Evolutionary conservation across 2,329 filamentous ascomycete genomes (phyloP).

Genomic region (Nigrograna mackinnonii): DNA sequence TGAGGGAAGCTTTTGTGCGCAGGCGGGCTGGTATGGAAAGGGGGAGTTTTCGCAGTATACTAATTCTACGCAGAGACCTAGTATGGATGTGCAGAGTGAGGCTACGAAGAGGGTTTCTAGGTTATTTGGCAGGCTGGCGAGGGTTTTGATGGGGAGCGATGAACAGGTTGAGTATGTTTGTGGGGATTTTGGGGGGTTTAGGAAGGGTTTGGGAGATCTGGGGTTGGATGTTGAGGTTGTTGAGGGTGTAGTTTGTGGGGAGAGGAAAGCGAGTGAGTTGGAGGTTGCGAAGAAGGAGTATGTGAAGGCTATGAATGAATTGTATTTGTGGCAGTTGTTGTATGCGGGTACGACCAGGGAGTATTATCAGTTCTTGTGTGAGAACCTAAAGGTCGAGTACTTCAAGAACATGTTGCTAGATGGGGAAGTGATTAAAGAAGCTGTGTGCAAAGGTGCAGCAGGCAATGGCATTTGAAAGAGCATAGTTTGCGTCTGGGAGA

Average conservation of each 20-base stretch:
- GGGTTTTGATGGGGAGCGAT: not conserved
- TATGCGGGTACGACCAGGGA: not conserved
- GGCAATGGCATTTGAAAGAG: not conserved
- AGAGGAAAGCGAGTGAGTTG: not conserved
- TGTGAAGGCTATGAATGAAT: not conserved
- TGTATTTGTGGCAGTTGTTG: not conserved
- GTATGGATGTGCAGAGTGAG: not conserved
- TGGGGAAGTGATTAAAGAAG: too few relatives aligned
- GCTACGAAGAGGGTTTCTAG: not conserved
- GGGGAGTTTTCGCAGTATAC: not conserved
- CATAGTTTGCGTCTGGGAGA: not conserved
- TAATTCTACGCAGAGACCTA: not conserved
- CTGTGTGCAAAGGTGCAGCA: not conserved
- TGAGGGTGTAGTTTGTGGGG: not conserved
- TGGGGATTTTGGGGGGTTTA: not conserved
- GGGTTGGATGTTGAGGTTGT: not conserved
- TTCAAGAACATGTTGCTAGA: not conserved
- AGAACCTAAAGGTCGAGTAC: not conserved
- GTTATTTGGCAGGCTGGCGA: not conserved
- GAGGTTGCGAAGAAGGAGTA: not conserved
- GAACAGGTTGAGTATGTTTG: not conserved
- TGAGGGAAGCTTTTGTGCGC: not conserved
- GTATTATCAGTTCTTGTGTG: not conserved
- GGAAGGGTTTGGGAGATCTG: not conserved
- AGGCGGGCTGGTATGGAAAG: not conserved